Base-by-base conservation (phyloP, 495 filamentous ascomycete genomes). In the Hyaloscypha hepaticicola region DNA sequence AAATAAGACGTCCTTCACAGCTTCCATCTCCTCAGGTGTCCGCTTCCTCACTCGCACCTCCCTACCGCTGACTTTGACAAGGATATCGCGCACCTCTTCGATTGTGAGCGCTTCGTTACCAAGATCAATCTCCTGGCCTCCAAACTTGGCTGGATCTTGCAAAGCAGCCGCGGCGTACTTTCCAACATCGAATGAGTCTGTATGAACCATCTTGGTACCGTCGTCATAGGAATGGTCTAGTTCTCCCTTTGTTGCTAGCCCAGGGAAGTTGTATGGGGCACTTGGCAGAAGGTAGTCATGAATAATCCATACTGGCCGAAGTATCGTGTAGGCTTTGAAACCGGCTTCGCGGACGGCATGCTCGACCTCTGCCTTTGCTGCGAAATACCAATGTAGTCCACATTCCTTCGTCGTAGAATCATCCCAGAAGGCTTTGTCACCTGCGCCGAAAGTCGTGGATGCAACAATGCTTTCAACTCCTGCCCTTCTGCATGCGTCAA, bases 291-390 rank as follows among this genome's bases (percentile, higher is more conserved):
- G 74, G 57, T 82, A 82, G 11, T 77, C 71, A 21, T 64, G 62
- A 76, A 79, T 80, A 70, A 83, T 80, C 55, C 76, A 78, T 4
- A 73, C 78, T 1, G 80, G 80, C 19, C 80, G 72, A 16, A 84
- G 58, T 24, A 84, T 79, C 0, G 80, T 79, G 72, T 76, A 82
- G 16, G 69, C 52, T 45, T 77, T 67, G 63, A 82, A 77, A 6
- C 76, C 75, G 2, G 73, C 70, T 26, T 50, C 55, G 55, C 72
- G 74, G 21, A 82, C 75, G 27, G 71, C 66, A 2, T 73, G 58
- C 38, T 84, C 81, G 55, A 79, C 75, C 6, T 65, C 65, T 29
- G 73, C 67, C 61, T 83, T 83, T 22, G 33, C 66, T 52, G 7
- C 70, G 62, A 5, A 83, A 33, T 38, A 76, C 61, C 25, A 69